Evolutionary conservation across 345 rosid genomes (phyloP), one percentile per base, ranked within the genome.

Genomic region (Gossypium australe): DNA sequence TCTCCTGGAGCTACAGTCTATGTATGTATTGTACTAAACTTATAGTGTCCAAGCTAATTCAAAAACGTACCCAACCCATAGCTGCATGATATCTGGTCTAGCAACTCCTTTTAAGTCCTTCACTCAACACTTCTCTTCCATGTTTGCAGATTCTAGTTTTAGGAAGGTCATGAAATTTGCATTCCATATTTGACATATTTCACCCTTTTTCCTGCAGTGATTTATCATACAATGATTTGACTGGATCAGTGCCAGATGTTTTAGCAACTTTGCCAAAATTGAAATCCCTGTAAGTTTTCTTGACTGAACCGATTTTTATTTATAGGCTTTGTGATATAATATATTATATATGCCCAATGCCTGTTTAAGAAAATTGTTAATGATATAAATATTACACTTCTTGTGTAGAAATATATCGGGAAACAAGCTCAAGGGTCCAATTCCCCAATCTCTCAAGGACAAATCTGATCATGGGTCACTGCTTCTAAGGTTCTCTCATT

Each of bases 191-290:
- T 18, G 25, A 43, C 12, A 41, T 41, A 1, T 6, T 53, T 53
- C 2, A 17, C 43, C 11, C 17, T 43, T 22, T 24, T 38, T 1
- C 69, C 25, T 41, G 22, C 16, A 85, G 86, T 51, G 77, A 83
- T 67, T 78, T 80, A 25, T 86, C 89, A 34, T 60, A 78, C 61
- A 84, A 81, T 62, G 79, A 57, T 56, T 72, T 81, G 29, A 70
- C 78, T 0, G 86, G 88, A 10, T 11, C 74, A 3, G 52, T 82
- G 34, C 84, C 86, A 4, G 41, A 74, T 34, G 74, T 78, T 68
- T 49, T 85, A 2, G 77, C 80, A 1, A 67, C n/a, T 27, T 59
- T 81, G 78, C 66, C 71, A 41, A 77, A 67, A n/a, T 57, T 82
- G 81, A 82, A 67, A 53, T 17, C 69, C 72, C 73, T 80, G 83